These are phyloP conservation scores for Pseudogymnoascus sp. DNA, from an alignment of 2,329 filamentous ascomycete species.

Conservation along the genomic window DNA sequence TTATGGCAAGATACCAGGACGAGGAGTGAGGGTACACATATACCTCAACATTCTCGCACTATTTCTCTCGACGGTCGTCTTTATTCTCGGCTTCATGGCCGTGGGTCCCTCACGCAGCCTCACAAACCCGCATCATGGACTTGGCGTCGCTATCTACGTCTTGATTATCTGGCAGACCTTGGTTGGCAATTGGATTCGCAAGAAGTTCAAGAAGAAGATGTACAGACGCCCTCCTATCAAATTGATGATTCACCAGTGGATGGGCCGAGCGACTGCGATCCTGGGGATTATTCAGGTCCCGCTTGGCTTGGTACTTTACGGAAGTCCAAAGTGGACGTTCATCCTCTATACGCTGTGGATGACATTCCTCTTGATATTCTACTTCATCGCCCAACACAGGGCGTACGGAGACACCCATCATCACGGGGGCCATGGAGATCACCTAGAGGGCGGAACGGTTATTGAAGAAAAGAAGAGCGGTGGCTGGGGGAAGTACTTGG, in stretches of 20 bases:
- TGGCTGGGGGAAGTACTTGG: constrained; percentile 30
- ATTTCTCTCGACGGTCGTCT: constrained; percentile 60
- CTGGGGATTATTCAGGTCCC: constrained; percentile 83
- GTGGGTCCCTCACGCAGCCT: constrained; percentile 65
- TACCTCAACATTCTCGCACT: constrained; percentile 66
- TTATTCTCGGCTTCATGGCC: constrained; percentile 70
- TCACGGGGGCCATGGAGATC: constrained; percentile 22
- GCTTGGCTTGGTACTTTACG: constrained; percentile 83
- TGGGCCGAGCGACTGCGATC: constrained; percentile 69
- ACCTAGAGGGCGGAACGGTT: constrained; percentile 37
- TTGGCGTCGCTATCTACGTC: constrained; percentile 71
- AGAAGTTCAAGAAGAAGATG: constrained; percentile 35
- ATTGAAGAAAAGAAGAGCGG: constrained; percentile 40
- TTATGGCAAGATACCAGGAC: constrained; percentile 53
- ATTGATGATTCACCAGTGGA: constrained; percentile 69
- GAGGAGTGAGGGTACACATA: constrained; percentile 62
- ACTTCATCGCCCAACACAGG: constrained; percentile 65
- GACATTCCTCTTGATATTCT: constrained; percentile 62
- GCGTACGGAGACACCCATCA: constrained; percentile 20
- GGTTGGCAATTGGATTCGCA: constrained; percentile 56
- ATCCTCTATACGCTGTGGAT: constrained; percentile 79
- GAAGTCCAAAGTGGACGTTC: constrained; percentile 78
- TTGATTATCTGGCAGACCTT: constrained; percentile 65
- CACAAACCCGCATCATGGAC: constrained; percentile 79
- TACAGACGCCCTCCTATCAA: constrained; percentile 32